Conservation (phyloP, 2,329 filamentous ascomycete genomes). For the Didymella lethalis region DNA sequence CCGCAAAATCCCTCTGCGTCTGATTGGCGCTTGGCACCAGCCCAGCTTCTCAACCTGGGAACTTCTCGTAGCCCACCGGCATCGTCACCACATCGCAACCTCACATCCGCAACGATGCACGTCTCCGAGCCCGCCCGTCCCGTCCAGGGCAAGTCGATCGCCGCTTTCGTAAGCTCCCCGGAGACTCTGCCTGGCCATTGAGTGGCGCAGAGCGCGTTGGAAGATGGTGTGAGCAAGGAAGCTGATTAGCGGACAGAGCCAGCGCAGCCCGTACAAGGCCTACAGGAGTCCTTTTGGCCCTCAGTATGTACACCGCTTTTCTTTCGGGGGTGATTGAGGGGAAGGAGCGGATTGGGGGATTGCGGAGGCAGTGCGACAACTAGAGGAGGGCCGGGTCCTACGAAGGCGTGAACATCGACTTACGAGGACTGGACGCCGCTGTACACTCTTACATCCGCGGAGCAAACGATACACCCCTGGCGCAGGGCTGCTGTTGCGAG, state of each 20-base stretch:
- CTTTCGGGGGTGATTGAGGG: constrained; percentile 10
- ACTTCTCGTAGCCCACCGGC: constrained; percentile 19
- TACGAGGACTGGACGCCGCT: background rate
- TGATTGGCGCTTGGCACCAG: constrained; percentile 26
- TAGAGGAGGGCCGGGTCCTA: constrained; percentile 1
- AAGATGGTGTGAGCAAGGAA: constrained; percentile 5
- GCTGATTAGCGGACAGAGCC: constrained; percentile 38
- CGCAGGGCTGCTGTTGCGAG: background rate
- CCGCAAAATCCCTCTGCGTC: constrained; percentile 34
- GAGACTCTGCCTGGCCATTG: constrained; percentile 23
- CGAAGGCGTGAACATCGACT: background rate
- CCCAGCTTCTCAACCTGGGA: background rate
- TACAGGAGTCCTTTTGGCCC: constrained; percentile 67
- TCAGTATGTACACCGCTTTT: constrained; percentile 56
- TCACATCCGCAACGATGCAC: constrained; percentile 21
- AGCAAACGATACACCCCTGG: background rate
- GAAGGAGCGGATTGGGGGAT: background rate
- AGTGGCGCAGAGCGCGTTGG: constrained; percentile 6
- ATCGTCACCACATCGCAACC: constrained; percentile 25
- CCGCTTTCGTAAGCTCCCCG: constrained; percentile 38
- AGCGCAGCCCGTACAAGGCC: constrained; percentile 55
- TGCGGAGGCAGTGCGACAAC: background rate
- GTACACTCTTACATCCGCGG: background rate
- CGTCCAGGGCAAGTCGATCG: constrained; percentile 39
- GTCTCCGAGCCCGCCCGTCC: constrained; percentile 22